Base-by-base conservation (phyloP, 257 asterid species). In the Nicotiana undulata region DNA sequence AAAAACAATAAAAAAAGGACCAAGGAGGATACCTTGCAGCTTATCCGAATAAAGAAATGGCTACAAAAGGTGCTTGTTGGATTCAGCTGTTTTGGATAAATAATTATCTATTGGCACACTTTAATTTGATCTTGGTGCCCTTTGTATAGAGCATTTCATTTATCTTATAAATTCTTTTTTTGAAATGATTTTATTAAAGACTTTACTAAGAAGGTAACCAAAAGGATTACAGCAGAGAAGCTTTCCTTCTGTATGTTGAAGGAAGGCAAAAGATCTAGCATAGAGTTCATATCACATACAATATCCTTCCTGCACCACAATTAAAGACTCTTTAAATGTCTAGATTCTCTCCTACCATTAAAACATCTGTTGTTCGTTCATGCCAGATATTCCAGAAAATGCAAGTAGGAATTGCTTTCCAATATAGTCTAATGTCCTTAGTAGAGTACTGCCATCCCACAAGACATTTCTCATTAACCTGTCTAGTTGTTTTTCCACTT, bases 31-130 rank as follows among this genome's bases (percentile, higher is more conserved):
- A 87, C 92, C 24, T 81, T 88, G 74, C 98, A 90, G 89, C 94
- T 88, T 87, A 89, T 93, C 77, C 88, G 92, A 79, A 87, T 92
- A 77, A 94, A 90, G 89, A 92, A 94, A 86, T 94, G 98, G 99
- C 88, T 94, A 67, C 97, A 94, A 82, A 90, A 91, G 98, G 99
- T 91, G 64, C 83, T 51, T 59, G 78, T 49, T 72, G 60, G 78
- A 22, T 24, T 72, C 44, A 72, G 26, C 51, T 44, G 76, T 79
- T 49, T 79, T 55, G 60, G 58, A 11, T 28, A 51, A 28, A 24
- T 51, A 49, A 28, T 64, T 28, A 34, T 65, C 74, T 79, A 72
- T 72, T 22, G 20, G 37, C 59, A 72, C 40, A 68, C 20, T 44
- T 6, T 70, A 44, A 70, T 70, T 59, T 46, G 60, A 72, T 46